These are phyloP conservation scores for Neoarthrinium moseri DNA, from an alignment of 2,329 filamentous ascomycete species.

Conservation along the genomic window DNA sequence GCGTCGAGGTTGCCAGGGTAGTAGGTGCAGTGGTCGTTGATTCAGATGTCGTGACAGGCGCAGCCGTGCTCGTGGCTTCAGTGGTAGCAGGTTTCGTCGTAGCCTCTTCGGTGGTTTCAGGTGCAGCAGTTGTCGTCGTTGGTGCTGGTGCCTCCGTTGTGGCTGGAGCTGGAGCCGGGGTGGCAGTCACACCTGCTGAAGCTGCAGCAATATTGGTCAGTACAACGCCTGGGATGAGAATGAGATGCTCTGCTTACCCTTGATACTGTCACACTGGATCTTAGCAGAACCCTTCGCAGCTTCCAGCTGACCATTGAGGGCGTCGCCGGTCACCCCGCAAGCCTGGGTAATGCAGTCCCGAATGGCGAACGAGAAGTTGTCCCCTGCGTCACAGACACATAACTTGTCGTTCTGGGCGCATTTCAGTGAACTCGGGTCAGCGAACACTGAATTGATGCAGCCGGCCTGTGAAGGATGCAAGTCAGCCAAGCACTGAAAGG, in stretches of 20 bases:
- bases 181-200: slow-evolving; percentile 1
- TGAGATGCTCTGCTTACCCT: slow-evolving; percentile 1
- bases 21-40: background rate
- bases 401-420: slow-evolving; percentile 7
- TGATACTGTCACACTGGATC: slow-evolving; percentile 1
- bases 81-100: background rate
- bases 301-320: background rate
- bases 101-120: background rate
- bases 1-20: background rate
- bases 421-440: slow-evolving; percentile 6
- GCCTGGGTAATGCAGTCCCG: slow-evolving; percentile 13
- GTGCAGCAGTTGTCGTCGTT: background rate
- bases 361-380: slow-evolving; percentile 9
- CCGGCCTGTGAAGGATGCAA: slow-evolving; percentile 8
- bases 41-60: background rate
- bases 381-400: slow-evolving; percentile 7
- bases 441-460: slow-evolving; percentile 8
- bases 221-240: background rate
- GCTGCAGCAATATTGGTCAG: slow-evolving; percentile 10
- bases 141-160: background rate
- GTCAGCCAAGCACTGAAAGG: slow-evolving; percentile 5
- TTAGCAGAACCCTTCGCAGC: background rate
- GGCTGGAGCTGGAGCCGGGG: background rate
- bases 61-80: background rate
- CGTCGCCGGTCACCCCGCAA: slow-evolving; percentile 2